Conservation (phyloP, 2,329 filamentous ascomycete species). For the Trichoderma lentiforme region DNA sequence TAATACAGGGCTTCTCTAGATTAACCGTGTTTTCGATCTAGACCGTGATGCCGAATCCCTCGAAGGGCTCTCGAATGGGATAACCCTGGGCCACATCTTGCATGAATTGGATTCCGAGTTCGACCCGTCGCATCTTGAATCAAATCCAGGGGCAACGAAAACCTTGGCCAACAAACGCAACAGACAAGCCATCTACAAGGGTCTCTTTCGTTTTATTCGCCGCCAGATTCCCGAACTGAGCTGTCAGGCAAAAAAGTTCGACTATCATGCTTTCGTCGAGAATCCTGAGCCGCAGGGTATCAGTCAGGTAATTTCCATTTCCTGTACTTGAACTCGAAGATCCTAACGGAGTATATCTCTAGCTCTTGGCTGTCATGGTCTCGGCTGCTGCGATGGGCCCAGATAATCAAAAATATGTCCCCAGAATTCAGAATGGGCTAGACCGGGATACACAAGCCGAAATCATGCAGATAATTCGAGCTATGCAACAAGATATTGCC, state of each 20-base stretch:
- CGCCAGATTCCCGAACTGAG: conserved; percentile 50
- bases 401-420: conserved; percentile 53
- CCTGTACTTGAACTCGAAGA: background rate
- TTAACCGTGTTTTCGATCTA: conserved; percentile 42
- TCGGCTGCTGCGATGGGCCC: conserved; percentile 59
- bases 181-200: conserved; percentile 53
- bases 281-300: conserved; percentile 54
- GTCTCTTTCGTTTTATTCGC: conserved; percentile 54
- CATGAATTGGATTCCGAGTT: conserved; percentile 57
- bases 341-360: conserved; percentile 28
- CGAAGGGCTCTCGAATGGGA: conserved; percentile 51
- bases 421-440: conserved; percentile 40
- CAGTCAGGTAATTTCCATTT: conserved; percentile 43
- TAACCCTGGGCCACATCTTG: conserved; percentile 53
- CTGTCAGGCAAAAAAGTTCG: conserved; percentile 49
- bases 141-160: conserved; percentile 40
- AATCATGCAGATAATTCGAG: conserved; percentile 45
- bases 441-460: conserved; percentile 43
- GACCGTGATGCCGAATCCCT: conserved; percentile 47
- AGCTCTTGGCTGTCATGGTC: conserved; percentile 62
- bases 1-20: conserved; percentile 23
- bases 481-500: conserved; percentile 38
- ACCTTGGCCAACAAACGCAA: conserved; percentile 50
- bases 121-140: conserved; percentile 51
- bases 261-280: conserved; percentile 57